These are phyloP conservation scores for Dothistroma pini DNA, from an alignment of 2,329 filamentous ascomycete species.

Conservation along the genomic window DNA sequence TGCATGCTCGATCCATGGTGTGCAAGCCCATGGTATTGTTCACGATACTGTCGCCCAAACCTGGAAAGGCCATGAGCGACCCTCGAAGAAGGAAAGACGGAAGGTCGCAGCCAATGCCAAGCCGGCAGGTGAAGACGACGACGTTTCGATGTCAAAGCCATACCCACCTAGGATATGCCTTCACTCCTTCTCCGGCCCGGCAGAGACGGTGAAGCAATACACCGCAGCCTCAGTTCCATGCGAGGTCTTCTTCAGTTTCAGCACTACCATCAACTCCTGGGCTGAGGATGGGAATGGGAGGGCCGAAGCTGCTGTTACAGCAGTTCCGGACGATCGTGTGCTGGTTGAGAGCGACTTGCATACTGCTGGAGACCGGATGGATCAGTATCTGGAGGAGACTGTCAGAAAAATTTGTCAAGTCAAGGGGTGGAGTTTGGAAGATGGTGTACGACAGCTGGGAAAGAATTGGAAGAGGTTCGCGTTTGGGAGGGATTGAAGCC, in stretches of 20 bases:
- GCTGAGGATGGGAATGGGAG: constrained; percentile 43
- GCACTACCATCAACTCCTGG: constrained; percentile 68
- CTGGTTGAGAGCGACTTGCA: constrained; percentile 91
- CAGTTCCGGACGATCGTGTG: constrained; percentile 72
- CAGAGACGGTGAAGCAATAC: constrained; percentile 74
- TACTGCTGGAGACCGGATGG: constrained; percentile 76
- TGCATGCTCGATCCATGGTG: constrained; percentile 67
- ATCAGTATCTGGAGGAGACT: constrained; percentile 69
- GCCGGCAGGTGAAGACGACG: constrained; percentile 6
- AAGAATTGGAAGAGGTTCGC: constrained; percentile 76
- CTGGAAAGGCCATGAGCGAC: constrained; percentile 68
- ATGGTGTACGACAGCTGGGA: constrained; percentile 65
- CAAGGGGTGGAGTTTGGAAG: constrained; percentile 71
- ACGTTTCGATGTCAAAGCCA: constrained; percentile 46
- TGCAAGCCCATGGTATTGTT: constrained; percentile 70
- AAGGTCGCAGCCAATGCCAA: constrained; percentile 15
- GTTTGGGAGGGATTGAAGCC: constrained; percentile 49
- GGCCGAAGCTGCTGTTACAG: constrained; percentile 63
- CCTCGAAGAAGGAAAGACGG: constrained; percentile 56
- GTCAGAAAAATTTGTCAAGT: constrained; percentile 71
- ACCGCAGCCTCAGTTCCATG: constrained; percentile 68
- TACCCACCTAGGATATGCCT: constrained; percentile 89
- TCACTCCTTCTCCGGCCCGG: constrained; percentile 83
- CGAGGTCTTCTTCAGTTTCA: constrained; percentile 84
- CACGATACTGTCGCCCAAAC: constrained; percentile 61